phyloP scores from a whole-genome alignment of 352 stramenopile species.

The Phytophthora nicotianae region DNA sequence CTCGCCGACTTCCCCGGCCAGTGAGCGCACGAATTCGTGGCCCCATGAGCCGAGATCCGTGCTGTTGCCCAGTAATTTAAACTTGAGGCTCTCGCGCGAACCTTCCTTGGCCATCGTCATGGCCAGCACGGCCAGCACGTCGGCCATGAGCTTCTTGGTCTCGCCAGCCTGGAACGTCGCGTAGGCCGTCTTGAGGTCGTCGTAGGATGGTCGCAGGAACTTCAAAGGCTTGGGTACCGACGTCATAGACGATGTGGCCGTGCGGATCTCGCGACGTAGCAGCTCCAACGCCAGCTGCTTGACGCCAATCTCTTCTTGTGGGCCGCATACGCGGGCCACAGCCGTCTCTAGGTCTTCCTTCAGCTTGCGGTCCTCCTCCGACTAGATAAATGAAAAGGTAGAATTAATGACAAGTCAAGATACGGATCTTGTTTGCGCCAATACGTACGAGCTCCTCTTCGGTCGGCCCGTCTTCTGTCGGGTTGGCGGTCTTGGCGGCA shows the following conservation, averaged over 20 bases:
- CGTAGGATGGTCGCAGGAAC: slow-evolving; percentile 98
- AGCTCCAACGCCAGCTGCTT: slow-evolving; percentile 94
- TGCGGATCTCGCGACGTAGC: slow-evolving; percentile 96
- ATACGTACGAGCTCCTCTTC: slow-evolving; percentile 75
- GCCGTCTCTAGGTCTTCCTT: slow-evolving; percentile 93
- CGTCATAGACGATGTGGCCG: slow-evolving; percentile 98
- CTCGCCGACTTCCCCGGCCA: slow-evolving; percentile 98
- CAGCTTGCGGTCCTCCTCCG: slow-evolving; percentile 92
- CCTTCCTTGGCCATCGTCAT: slow-evolving; percentile 99
- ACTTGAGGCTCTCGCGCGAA: slow-evolving; percentile 86
- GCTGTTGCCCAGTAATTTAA: slow-evolving; percentile 91
- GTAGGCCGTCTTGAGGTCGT: slow-evolving; percentile 88
- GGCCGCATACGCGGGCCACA: slow-evolving; percentile 80
- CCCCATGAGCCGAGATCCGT: slow-evolving; percentile 96
- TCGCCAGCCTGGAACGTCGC: slow-evolving; percentile 54
- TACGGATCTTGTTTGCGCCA: not conserved
- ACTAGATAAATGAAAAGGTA: slow-evolving; percentile 42
- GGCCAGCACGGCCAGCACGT: slow-evolving; percentile 93
- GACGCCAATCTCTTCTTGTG: slow-evolving; percentile 60
- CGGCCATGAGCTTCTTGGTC: slow-evolving; percentile 82
- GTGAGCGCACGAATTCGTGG: slow-evolving; percentile 98
- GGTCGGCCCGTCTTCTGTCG: slow-evolving; percentile 34
- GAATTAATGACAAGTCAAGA: slow-evolving; percentile 1
- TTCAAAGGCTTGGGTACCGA: slow-evolving; percentile 99
- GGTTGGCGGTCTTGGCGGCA: slow-evolving; percentile 31